Evolutionary conservation across 108 stramenopile genomes (phyloP), one percentile per base, ranked within the genome.

Genomic region (Skeletonema potamos): DNA sequence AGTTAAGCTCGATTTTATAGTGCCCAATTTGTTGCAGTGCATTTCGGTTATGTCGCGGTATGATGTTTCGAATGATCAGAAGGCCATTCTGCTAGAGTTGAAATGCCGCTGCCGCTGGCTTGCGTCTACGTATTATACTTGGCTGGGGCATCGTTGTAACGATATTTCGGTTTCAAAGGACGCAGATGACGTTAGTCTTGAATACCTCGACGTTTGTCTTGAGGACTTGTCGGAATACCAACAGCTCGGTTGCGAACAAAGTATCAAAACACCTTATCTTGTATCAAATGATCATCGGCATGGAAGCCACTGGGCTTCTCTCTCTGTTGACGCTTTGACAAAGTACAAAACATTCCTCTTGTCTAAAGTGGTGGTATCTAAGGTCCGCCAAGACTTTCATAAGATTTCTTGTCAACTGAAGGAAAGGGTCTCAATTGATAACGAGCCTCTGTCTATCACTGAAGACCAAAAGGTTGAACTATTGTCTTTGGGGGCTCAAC

Each of bases 351-450:
- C 92, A 30, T 79, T 89, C 4, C 77, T 91, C 30, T 78, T 86
- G 67, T 88, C 92, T 8, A 87, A 92, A n/a, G 82, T 87, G 10
- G 81, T 95, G 28, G 83, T 95, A 11, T 82, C 87, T 1, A 61
- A 58, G 9, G 89, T 84, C 15, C 64, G 87, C 55, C 78, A 89
- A 32, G 68, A 69, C 28, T 95, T 89, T 73, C 76, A 80, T 8
- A 73, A 85, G 33, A 39, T 82, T 44, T 27, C 29, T 30, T 33
- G 33, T 24, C 18, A 59, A 29, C 29, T 59, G 6, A 18, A 59
- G 22, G 15, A 63, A 13, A 24, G 27, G 15, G 48, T 48, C 2
- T 56, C 33, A 43, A 29, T 64, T 18, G 26, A 33, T 56, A 33
- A 34, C 44, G 13, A 43, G 3, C 12, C 22, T 4, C 6, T 60